Base-by-base conservation (phyloP, 768 basidiomycete genomes). In the Cystofilobasidium bisporidii region DNA sequence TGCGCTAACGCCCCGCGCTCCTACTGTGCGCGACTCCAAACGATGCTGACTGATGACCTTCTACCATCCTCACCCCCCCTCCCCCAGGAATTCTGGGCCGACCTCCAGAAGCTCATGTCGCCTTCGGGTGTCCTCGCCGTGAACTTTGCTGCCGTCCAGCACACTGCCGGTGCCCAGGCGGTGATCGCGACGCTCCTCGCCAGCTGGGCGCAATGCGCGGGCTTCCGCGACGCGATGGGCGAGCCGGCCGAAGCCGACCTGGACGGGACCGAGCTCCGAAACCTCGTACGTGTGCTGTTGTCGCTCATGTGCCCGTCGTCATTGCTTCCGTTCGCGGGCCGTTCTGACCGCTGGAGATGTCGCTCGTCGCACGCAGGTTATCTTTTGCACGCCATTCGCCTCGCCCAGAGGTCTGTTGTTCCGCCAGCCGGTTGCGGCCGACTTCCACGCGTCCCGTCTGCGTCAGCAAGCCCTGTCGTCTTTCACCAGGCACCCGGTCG, bases 151-250 rank as follows among this genome's bases (percentile, higher is more conserved):
- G 92, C 93, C n/a, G 76, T 80, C 61, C 74, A 87, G 24, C 78
- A 77, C 30, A 87, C 87, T 0, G 77, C 81, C 56, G 81, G 89
- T 0, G 83, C 86, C 0, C 82, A 80, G 56, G 82, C 87, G 56
- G 81, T 96, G 45, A 75, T 87, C 9, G 76, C 81, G 28, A 98
- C 93, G 0, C 76, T 98, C 3, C 78, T 84, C 67, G 78, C 80
- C 53, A 81, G 80, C n/a, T 93, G 96, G 75, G 80, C 81, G 11
- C 82, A 83, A 71, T 98, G 94, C 74, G 83, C 91, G 26, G 86
- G 82, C 2, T 92, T 93, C 79, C 86, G 88, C 69, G 94, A 97
- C 76, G 77, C 79, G 9, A 76, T 84, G 22, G 79, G 70, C n/a
- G 60, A 58, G 36, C 41, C 58, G 43, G 57, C 48, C 22, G 72